phyloP scores from a whole-genome alignment of 768 basidiomycete genomes.

The Rhizopogon salebrosus region DNA sequence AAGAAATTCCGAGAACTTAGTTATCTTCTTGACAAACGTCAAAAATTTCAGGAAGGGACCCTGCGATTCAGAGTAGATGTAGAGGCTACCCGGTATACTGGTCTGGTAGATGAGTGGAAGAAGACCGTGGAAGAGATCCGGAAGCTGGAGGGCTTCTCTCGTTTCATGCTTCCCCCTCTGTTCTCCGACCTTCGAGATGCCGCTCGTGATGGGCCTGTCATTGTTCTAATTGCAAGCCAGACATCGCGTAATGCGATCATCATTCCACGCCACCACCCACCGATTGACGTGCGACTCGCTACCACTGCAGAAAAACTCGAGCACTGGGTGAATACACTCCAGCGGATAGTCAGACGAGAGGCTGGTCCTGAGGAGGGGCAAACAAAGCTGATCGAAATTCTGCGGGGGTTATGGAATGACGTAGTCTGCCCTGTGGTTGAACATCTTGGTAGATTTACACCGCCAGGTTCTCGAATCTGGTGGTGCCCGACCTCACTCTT shows the following conservation, averaged over 20 bases:
- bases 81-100: background rate
- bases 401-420: constrained; percentile 9
- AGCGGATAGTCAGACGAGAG: background rate
- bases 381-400: background rate
- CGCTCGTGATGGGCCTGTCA: constrained; percentile 1
- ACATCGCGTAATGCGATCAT: constrained; percentile 6
- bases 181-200: constrained; percentile 5
- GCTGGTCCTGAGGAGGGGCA: background rate
- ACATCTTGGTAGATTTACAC: background rate
- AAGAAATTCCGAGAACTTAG: background rate
- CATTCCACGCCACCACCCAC: background rate
- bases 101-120: constrained; percentile 7
- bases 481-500: constrained; percentile 10
- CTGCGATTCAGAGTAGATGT: background rate
- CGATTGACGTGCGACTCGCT: background rate
- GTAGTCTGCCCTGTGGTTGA: too few species aligned
- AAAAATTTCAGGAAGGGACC: background rate
- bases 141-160: too few species aligned
- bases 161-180: constrained; percentile 9
- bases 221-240: background rate
- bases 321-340: background rate
- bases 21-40: background rate
- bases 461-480: background rate
- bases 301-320: background rate
- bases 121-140: too few species aligned